These are phyloP conservation scores for Colletotrichum brevisporum DNA, from an alignment of 2,329 filamentous ascomycete genomes.

Conservation along the genomic window DNA sequence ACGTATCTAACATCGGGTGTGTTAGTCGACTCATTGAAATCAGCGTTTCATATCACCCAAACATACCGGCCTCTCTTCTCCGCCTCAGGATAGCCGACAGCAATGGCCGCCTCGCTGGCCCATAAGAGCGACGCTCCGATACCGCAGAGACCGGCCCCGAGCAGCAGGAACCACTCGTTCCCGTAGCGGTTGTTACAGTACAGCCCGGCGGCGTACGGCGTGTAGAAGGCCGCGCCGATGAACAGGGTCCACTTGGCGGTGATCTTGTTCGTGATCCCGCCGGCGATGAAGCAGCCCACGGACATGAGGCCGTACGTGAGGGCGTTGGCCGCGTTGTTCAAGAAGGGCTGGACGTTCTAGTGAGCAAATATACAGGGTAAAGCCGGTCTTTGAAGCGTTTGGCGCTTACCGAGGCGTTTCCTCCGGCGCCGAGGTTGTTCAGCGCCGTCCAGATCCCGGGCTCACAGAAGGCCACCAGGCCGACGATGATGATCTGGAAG, in stretches of 20 bases:
- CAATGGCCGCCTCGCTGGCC: slow-evolving; percentile 54
- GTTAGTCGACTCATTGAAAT: not conserved
- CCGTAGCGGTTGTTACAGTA: slow-evolving; percentile 61
- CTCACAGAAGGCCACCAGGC: slow-evolving; percentile 42
- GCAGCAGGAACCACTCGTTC: slow-evolving; percentile 58
- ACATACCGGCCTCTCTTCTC: slow-evolving; percentile 65
- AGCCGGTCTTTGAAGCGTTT: no score
- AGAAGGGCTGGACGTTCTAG: not conserved
- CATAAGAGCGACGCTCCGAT: slow-evolving; percentile 53
- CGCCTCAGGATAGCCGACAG: slow-evolving; percentile 75
- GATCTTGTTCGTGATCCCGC: slow-evolving; percentile 34
- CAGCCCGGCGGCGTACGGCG: slow-evolving; percentile 57
- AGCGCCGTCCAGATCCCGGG: slow-evolving; percentile 44
- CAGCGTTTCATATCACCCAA: not conserved
- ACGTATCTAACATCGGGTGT: slow-evolving; percentile 3
- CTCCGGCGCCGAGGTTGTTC: slow-evolving; percentile 44
- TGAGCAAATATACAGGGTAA: not conserved
- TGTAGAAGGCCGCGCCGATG: slow-evolving; percentile 58
- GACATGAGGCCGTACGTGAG: slow-evolving; percentile 37
- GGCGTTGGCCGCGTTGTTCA: slow-evolving; percentile 34
- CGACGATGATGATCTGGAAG: slow-evolving; percentile 36
- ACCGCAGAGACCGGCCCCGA: slow-evolving; percentile 58
- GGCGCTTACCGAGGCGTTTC: slow-evolving; percentile 29
- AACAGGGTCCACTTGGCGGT: slow-evolving; percentile 53
- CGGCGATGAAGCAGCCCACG: slow-evolving; percentile 34